Conservation (phyloP, 2,329 filamentous ascomycete genomes). For the Sphaerulina vaccinii region DNA sequence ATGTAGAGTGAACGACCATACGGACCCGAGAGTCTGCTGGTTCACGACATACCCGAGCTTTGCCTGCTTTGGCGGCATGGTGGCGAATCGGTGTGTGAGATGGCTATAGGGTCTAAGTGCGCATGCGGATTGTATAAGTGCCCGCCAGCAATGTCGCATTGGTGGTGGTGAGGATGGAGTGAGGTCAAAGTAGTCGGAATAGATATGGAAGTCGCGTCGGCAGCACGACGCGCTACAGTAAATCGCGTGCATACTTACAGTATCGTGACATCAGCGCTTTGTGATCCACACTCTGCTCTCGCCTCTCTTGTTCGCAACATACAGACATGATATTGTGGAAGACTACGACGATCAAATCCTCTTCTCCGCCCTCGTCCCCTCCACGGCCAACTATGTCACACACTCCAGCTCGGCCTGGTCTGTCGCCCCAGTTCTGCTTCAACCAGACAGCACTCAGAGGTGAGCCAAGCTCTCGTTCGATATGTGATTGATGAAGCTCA, state of each 20-base stretch:
- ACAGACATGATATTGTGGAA: no score
- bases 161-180: constrained; percentile 12
- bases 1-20: constrained; percentile 31
- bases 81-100: constrained; percentile 8
- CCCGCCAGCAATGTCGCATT: constrained; percentile 14
- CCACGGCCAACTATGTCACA: constrained; percentile 44
- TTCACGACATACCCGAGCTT: constrained; percentile 84
- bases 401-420: constrained; percentile 40
- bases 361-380: background rate
- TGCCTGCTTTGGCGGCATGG: constrained; percentile 64
- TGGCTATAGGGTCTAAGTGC: constrained; percentile 2
- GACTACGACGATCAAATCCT: background rate
- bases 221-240: background rate
- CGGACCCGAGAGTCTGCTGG: constrained; percentile 70
- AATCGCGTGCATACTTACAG: no score
- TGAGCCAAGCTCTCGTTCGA: constrained; percentile 38
- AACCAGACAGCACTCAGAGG: constrained; percentile 52
- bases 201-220: background rate
- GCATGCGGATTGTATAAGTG: constrained; percentile 14
- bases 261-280: no score
- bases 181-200: constrained; percentile 2
- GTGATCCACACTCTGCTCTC: no score
- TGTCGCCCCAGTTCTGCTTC: constrained; percentile 54
- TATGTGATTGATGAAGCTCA: no score
- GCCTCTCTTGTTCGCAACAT: no score